Conservation (phyloP, 1,284 basidiomycete species). For the Cutaneotrichosporon sp. region DNA sequence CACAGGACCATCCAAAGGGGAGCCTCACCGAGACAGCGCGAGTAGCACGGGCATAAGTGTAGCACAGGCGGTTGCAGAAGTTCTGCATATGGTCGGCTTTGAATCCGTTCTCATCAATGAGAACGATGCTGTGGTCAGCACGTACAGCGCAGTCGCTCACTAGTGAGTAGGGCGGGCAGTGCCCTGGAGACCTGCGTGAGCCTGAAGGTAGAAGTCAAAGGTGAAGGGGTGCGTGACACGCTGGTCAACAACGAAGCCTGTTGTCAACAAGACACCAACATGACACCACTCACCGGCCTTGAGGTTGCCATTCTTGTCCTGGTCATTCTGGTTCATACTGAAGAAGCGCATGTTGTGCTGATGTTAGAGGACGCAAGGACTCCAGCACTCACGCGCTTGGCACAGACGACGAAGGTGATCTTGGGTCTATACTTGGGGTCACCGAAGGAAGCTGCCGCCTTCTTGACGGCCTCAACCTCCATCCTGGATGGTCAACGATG, state of each 20-base stretch:
- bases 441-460: conserved; percentile 32
- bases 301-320: conserved; percentile 53
- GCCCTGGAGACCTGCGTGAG: conserved; percentile 50
- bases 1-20: not conserved
- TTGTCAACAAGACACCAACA: not conserved
- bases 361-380: not conserved
- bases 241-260: conserved; percentile 49
- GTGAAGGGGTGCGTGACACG: conserved; percentile 54
- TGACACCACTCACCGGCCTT: conserved; percentile 32
- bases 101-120: conserved; percentile 44
- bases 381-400: conserved; percentile 38
- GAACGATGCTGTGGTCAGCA: conserved; percentile 30
- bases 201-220: conserved; percentile 50
- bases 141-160: conserved; percentile 29
- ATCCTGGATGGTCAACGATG: conserved; percentile 8
- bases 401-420: conserved; percentile 52
- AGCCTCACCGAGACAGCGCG: conserved; percentile 48
- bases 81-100: conserved; percentile 46
- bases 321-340: conserved; percentile 38
- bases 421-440: conserved; percentile 46
- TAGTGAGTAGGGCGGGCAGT: conserved; percentile 55
- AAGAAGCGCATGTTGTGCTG: conserved; percentile 56
- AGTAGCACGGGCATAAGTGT: conserved; percentile 53
- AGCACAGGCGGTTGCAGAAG: conserved; percentile 50
- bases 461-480: conserved; percentile 45